Percentiles rank a stretch among this genome's conserved stretches.
Evolutionary conservation across 2,329 filamentous ascomycete species (phyloP).

Genomic region (Microcyclospora tardicrescens): DNA sequence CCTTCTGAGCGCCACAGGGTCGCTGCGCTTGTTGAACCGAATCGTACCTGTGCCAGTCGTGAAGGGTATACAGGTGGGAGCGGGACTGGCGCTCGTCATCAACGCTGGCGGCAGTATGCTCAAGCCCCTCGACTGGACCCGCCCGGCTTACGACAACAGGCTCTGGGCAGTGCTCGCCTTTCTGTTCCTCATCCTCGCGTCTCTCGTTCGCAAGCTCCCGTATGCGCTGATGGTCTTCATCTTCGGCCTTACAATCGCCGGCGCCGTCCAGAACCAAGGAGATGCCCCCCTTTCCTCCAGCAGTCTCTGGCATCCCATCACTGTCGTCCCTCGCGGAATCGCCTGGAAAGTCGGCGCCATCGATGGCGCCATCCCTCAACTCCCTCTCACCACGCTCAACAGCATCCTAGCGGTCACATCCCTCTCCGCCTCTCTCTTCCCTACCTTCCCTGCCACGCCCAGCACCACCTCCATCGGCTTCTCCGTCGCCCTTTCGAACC

Average conservation of each 20-base stretch:
- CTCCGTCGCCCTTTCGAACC: constrained; percentile 73
- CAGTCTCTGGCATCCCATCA: constrained; percentile 45
- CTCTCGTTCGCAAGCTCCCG: constrained; percentile 53
- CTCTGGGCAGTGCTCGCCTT: constrained; percentile 67
- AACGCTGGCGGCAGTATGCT: constrained; percentile 61
- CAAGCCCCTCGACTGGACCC: constrained; percentile 53
- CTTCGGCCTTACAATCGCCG: constrained; percentile 53
- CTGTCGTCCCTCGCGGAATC: constrained; percentile 32
- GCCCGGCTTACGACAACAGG: constrained; percentile 60
- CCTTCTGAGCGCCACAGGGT: constrained; percentile 63
- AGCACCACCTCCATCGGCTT: constrained; percentile 65
- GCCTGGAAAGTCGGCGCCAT: constrained; percentile 44
- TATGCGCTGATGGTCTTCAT: constrained; percentile 65
- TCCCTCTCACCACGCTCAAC: constrained; percentile 85
- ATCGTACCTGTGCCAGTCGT: constrained; percentile 75
- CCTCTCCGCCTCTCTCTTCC: constrained; percentile 64
- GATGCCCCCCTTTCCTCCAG: constrained; percentile 24
- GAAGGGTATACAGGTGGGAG: constrained; percentile 89
- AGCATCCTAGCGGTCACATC: constrained; percentile 80
- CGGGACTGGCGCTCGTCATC: constrained; percentile 69
- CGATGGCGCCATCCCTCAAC: constrained; percentile 66
- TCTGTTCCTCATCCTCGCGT: constrained; percentile 54
- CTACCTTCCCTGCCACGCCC: constrained; percentile 41
- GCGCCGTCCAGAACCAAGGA: not conserved
- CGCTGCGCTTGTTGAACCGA: constrained; percentile 61